A percentile compares a stretch with the other conserved stretches of the same genome.
phyloP scores from a whole-genome alignment of 148 eudicot genomes.

The Cornus florida region DNA sequence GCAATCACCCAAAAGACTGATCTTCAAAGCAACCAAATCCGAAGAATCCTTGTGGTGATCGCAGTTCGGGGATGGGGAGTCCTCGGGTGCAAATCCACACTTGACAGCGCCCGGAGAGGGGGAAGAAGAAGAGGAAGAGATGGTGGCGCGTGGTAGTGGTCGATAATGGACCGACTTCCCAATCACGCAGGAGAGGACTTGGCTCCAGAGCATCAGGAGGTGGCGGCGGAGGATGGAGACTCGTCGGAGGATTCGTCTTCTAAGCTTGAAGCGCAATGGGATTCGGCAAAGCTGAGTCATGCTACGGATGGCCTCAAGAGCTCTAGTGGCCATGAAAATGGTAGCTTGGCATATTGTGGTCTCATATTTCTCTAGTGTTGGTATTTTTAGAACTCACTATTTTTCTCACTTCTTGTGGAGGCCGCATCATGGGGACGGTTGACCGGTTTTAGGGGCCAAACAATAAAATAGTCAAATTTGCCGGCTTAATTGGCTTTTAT shows the following conservation, averaged over 20 bases:
- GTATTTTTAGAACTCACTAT: slow-evolving; percentile 14
- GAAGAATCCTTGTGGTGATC: slow-evolving; percentile 22
- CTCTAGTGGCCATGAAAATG: slow-evolving; percentile 15
- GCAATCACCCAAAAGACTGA: slow-evolving; percentile 63
- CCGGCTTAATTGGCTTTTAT: slow-evolving; percentile 7
- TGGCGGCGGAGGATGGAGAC: slow-evolving; percentile 22
- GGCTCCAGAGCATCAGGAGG: slow-evolving; percentile 27
- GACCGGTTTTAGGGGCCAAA: background rate
- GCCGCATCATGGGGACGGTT: slow-evolving; percentile 9
- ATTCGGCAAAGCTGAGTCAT: slow-evolving; percentile 23
- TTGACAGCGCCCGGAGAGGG: background rate
- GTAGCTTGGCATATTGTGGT: background rate
- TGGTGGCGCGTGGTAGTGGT: slow-evolving; percentile 19
- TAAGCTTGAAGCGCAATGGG: slow-evolving; percentile 17
- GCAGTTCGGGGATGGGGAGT: background rate
- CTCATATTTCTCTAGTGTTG: background rate
- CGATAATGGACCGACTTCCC: slow-evolving; percentile 29
- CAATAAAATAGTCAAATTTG: background rate
- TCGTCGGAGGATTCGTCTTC: slow-evolving; percentile 19
- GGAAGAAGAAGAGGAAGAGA: slow-evolving; percentile 4
- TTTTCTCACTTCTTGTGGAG: background rate
- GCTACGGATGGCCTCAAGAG: slow-evolving; percentile 22
- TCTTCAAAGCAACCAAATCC: slow-evolving; percentile 60
- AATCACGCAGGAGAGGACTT: slow-evolving; percentile 9
- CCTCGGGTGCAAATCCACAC: background rate